phyloP scores from a whole-genome alignment of 2,329 filamentous ascomycete species.

The Aspergillus niger region DNA sequence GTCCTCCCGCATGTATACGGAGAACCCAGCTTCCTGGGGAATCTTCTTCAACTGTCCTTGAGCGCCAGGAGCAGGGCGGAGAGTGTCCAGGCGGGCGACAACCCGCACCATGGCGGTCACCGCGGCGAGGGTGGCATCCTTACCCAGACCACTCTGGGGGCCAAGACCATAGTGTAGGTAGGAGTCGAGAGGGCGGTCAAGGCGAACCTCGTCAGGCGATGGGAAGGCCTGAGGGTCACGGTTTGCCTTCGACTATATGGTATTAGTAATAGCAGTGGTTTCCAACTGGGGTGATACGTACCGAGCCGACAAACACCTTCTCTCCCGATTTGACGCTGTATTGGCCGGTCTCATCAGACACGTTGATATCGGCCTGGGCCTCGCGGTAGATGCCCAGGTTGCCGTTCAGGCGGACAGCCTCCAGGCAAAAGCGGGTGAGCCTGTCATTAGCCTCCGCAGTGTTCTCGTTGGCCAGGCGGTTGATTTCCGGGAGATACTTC shows the following conservation, averaged over 20 bases:
- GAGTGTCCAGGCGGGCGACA: slow-evolving; percentile 61
- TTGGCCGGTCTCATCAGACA: slow-evolving; percentile 55
- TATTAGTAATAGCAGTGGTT: not conserved
- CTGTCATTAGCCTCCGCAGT: slow-evolving; percentile 61
- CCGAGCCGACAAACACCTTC: slow-evolving; percentile 65
- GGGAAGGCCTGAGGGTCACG: slow-evolving; percentile 53
- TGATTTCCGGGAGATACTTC: slow-evolving; percentile 61
- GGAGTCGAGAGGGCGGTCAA: slow-evolving; percentile 62
- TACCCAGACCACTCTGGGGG: slow-evolving; percentile 64
- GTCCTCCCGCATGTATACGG: slow-evolving; percentile 67
- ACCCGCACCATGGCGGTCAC: slow-evolving; percentile 69
- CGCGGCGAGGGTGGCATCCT: slow-evolving; percentile 61
- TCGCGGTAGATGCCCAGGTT: slow-evolving; percentile 64
- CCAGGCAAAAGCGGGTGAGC: slow-evolving; percentile 70
- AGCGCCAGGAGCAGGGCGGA: slow-evolving; percentile 63
- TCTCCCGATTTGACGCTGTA: slow-evolving; percentile 59
- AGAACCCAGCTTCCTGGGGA: slow-evolving; percentile 55
- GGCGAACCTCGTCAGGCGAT: slow-evolving; percentile 53
- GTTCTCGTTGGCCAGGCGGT: slow-evolving; percentile 59
- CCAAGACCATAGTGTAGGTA: slow-evolving; percentile 69
- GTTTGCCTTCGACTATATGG: slow-evolving; percentile 49
- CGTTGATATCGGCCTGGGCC: slow-evolving; percentile 49
- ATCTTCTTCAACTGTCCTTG: slow-evolving; percentile 71
- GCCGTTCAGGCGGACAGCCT: slow-evolving; percentile 69
- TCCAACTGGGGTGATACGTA: slow-evolving; percentile 30